Percentiles rank a stretch among this genome's conserved stretches.
phyloP scores from a whole-genome alignment of 129 eudicot species.

The Solidago caesia region DNA sequence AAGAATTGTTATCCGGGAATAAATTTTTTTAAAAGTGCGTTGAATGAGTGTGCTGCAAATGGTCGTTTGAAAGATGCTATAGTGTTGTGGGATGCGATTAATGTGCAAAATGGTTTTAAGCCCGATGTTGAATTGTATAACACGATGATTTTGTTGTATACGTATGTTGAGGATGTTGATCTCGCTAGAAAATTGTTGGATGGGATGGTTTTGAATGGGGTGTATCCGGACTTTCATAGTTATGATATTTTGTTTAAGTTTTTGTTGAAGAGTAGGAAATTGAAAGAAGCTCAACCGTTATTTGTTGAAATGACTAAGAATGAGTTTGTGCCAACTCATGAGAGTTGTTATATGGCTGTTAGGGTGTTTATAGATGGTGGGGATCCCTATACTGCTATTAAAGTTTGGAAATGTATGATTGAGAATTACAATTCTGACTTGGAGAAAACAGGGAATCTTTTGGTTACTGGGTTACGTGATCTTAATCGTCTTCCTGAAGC shows the following conservation, averaged over 20 bases:
- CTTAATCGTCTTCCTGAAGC: constrained; percentile 73
- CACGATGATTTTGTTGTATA: constrained; percentile 59
- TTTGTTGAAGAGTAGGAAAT: constrained; percentile 36
- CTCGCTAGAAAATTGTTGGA: constrained; percentile 55
- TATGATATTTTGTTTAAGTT: constrained; percentile 50
- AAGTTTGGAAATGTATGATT: constrained; percentile 71
- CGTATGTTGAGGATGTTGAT: constrained; percentile 42
- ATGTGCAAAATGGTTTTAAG: constrained; percentile 36
- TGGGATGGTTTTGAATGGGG: constrained; percentile 78
- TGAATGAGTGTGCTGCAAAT: constrained; percentile 54
- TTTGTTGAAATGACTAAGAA: constrained; percentile 73
- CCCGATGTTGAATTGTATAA: constrained; percentile 65
- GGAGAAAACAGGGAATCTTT: constrained; percentile 72
- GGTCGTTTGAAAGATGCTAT: constrained; percentile 53
- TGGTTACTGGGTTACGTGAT: constrained; percentile 66
- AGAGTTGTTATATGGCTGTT: constrained; percentile 52
- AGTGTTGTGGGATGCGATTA: constrained; percentile 56
- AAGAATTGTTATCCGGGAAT: constrained; percentile 66
- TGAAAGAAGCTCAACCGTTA: constrained; percentile 52
- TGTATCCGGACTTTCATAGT: constrained; percentile 58
- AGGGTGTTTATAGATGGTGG: constrained; percentile 48
- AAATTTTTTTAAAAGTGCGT: constrained; percentile 60
- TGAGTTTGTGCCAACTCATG: constrained; percentile 60
- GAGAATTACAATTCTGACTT: constrained; percentile 47
- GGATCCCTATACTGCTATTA: constrained; percentile 56